A percentile compares a stretch with the other conserved stretches of the same genome.
Evolutionary conservation across 805 yeast genomes (phyloP).

Genomic region (Metschnikowia picachoensis): DNA sequence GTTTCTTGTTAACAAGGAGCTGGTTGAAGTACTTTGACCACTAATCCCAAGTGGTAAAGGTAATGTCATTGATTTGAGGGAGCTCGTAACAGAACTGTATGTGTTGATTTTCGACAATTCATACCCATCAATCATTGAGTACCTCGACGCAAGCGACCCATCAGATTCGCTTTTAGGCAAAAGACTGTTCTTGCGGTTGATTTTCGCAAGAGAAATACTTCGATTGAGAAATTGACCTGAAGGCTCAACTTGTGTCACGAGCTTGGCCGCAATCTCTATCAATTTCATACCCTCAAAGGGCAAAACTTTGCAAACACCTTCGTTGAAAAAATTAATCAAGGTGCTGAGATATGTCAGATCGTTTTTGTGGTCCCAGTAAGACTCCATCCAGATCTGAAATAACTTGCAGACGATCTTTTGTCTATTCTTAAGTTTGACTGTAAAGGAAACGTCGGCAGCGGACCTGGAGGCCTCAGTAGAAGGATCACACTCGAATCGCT

Average conservation of each 20-base stretch:
- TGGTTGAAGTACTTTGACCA: conserved; percentile 38
- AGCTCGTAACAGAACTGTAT: conserved; percentile 41
- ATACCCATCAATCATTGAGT: conserved; percentile 55
- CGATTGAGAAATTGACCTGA: conserved; percentile 49
- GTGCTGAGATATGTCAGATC: conserved; percentile 66
- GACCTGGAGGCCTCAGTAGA: conserved; percentile 25
- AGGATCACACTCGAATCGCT: conserved; percentile 11
- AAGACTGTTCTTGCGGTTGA: conserved; percentile 36
- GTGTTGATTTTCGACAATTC: conserved; percentile 51
- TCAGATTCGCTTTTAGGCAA: conserved; percentile 19
- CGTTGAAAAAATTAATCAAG: conserved; percentile 73
- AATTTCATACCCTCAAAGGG: conserved; percentile 65
- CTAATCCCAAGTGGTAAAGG: conserved; percentile 44
- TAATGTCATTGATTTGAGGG: conserved; percentile 37
- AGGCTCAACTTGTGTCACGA: conserved; percentile 40
- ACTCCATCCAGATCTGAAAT: conserved; percentile 83
- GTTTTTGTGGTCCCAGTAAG: conserved; percentile 70
- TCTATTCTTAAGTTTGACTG: conserved; percentile 48
- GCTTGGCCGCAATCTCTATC: conserved; percentile 57
- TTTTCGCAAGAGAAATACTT: conserved; percentile 39
- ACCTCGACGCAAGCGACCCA: conserved; percentile 26
- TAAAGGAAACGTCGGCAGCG: conserved; percentile 29
- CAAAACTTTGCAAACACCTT: conserved; percentile 55
- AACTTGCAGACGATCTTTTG: conserved; percentile 63
- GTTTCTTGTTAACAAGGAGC: conserved; percentile 33